phyloP scores from a whole-genome alignment of 1,284 basidiomycete genomes.

The Malassezia globosa region DNA sequence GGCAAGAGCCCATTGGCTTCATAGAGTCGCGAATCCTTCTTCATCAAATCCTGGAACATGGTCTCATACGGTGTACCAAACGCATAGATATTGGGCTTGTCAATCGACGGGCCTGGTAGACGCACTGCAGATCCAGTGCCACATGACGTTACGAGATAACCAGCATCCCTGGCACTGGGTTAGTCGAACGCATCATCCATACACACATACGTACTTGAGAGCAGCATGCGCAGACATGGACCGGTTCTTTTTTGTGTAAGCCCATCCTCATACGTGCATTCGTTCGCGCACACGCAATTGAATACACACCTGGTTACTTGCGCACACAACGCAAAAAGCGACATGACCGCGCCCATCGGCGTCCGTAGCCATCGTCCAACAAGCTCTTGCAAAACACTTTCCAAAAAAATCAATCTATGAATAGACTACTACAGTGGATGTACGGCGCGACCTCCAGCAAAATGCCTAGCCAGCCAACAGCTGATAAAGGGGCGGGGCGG shows the following conservation, averaged over 20 bases:
- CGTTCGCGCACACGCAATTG: background rate
- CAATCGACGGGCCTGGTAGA: constrained; percentile 85
- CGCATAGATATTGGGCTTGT: constrained; percentile 91
- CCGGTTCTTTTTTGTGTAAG: constrained; percentile 89
- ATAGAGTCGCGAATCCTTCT: constrained; percentile 73
- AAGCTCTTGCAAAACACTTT: no score
- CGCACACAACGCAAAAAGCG: constrained; percentile 92
- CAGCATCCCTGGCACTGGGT: constrained; percentile 55
- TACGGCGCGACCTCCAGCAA: no score
- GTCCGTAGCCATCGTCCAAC: background rate
- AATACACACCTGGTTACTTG: constrained; percentile 58
- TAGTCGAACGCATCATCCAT: no score
- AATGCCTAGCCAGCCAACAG: no score
- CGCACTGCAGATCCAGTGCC: constrained; percentile 96
- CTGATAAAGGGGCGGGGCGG: no score
- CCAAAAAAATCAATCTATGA: no score
- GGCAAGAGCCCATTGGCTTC: constrained; percentile 86
- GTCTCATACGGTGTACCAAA: constrained; percentile 98
- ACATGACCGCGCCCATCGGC: constrained; percentile 1
- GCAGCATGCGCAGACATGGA: constrained; percentile 98
- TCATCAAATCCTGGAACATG: constrained; percentile 83
- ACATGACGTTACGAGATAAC: constrained; percentile 79
- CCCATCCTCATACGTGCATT: no score
- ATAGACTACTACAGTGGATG: no score
- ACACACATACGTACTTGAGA: constrained; percentile 51